Conservation (phyloP, 169 alveolate genomes). For the Eimeria maxima region DNA sequence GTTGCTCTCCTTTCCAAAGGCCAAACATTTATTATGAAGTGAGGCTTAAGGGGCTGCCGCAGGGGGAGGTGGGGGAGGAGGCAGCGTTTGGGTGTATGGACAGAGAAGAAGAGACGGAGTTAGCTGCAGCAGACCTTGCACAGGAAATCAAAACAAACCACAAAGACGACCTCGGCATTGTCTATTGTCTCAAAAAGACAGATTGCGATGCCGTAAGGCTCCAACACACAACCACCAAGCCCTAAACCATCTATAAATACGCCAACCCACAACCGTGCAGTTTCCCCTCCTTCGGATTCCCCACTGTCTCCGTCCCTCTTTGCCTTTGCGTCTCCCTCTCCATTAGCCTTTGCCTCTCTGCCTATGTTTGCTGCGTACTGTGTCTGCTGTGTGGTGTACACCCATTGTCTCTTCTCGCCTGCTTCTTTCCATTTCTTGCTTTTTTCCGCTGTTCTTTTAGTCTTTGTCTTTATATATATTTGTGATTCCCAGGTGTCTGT, state of each 20-base stretch:
- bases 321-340: background rate
- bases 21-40: constrained; percentile 62
- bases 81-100: background rate
- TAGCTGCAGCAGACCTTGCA: no score
- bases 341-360: background rate
- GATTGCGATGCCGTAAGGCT: constrained; percentile 56
- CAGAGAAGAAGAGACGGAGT: background rate
- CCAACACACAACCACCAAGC: background rate
- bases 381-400: background rate
- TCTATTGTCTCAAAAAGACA: constrained; percentile 93
- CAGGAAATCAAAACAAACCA: no score
- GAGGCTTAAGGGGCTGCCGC: constrained; percentile 33
- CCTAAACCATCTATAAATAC: background rate
- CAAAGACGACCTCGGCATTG: constrained; percentile 89
- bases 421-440: background rate
- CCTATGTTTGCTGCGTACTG: background rate
- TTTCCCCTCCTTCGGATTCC: no score
- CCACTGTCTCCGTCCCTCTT: background rate
- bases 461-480: background rate
- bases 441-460: background rate
- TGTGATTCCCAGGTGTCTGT: no score
- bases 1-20: background rate
- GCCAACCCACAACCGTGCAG: background rate
- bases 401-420: background rate
- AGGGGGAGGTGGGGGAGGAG: background rate